Evolutionary conservation across 2,329 filamentous ascomycete genomes (phyloP).

Genomic region (Hyphodiscus sp.): DNA sequence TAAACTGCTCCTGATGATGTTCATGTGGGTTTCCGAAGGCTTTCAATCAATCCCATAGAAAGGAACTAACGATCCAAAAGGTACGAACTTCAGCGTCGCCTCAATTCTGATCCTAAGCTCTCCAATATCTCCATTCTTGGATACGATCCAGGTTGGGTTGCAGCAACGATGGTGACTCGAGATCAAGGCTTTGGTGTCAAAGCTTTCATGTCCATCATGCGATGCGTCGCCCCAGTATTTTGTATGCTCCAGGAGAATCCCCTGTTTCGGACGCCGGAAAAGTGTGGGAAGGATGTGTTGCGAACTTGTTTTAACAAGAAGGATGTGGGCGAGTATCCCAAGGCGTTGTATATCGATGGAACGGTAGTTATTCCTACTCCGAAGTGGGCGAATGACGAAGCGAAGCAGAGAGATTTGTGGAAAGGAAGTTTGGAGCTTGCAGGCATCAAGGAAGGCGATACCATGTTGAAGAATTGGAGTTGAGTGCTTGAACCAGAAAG

Average conservation of each 20-base stretch:
- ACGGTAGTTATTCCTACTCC: slow-evolving; percentile 25
- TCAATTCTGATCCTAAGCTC: slow-evolving; percentile 19
- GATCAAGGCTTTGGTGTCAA: too few species aligned
- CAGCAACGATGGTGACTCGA: slow-evolving; percentile 15
- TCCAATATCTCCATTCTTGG: slow-evolving; percentile 33
- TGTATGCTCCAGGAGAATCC: too few species aligned
- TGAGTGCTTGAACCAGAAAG: neutral
- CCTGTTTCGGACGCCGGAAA: slow-evolving; percentile 26
- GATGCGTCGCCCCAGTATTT: too few species aligned
- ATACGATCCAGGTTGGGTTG: slow-evolving; percentile 34
- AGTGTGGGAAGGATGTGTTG: slow-evolving; percentile 32
- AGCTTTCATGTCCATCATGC: too few species aligned
- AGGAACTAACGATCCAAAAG: slow-evolving; percentile 6
- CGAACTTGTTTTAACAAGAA: slow-evolving; percentile 29
- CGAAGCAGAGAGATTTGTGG: slow-evolving; percentile 32
- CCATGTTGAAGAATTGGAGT: slow-evolving; percentile 7
- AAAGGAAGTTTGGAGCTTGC: slow-evolving; percentile 23
- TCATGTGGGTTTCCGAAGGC: slow-evolving; percentile 3
- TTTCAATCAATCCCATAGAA: neutral
- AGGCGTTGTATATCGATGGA: slow-evolving; percentile 31
- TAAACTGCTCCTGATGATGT: slow-evolving; percentile 12
- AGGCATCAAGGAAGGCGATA: slow-evolving; percentile 7
- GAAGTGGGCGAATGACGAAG: slow-evolving; percentile 29
- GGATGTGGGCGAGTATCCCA: slow-evolving; percentile 17
- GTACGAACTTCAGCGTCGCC: slow-evolving; percentile 15